A percentile compares a stretch with the other conserved stretches of the same genome.
phyloP scores from a whole-genome alignment of 1,284 basidiomycete species.

The Apiotrichum gamsii region DNA sequence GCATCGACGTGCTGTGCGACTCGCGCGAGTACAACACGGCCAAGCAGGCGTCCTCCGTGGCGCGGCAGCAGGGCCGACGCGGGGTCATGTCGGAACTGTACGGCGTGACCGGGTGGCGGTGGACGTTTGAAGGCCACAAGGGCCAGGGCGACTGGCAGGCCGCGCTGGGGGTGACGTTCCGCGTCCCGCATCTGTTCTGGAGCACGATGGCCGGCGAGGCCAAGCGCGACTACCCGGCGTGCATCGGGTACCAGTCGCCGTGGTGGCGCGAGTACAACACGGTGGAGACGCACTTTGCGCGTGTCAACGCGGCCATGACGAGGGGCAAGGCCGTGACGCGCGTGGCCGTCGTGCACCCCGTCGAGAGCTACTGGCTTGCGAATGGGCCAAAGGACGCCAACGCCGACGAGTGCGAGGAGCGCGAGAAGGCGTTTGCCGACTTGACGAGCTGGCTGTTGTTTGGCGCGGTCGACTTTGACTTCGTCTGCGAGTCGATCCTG shows the following conservation, averaged over 20 bases:
- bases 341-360: slow-evolving; percentile 30
- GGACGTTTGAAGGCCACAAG: slow-evolving; percentile 28
- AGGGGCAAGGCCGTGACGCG: slow-evolving; percentile 24
- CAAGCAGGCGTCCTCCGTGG: slow-evolving; percentile 27
- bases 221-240: slow-evolving; percentile 31
- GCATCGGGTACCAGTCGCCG: slow-evolving; percentile 30
- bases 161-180: slow-evolving; percentile 27
- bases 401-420: slow-evolving; percentile 17
- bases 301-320: slow-evolving; percentile 24
- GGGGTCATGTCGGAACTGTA: slow-evolving; percentile 28
- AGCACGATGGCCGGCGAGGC: slow-evolving; percentile 28
- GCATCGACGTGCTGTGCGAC: slow-evolving; percentile 34
- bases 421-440: slow-evolving; percentile 22
- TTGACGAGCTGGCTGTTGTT: slow-evolving; percentile 28
- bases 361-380: slow-evolving; percentile 30
- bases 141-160: slow-evolving; percentile 34
- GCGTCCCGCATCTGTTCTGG: slow-evolving; percentile 27
- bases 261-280: slow-evolving; percentile 27
- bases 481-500: slow-evolving; percentile 33
- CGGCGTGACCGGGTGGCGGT: slow-evolving; percentile 28
- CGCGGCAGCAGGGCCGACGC: slow-evolving; percentile 22
- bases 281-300: slow-evolving; percentile 31
- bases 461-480: slow-evolving; percentile 30
- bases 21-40: slow-evolving; percentile 28
- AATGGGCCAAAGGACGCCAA: slow-evolving; percentile 26